Base-by-base conservation (phyloP, 306 rosid genomes). In the Quercus variabilis region DNA sequence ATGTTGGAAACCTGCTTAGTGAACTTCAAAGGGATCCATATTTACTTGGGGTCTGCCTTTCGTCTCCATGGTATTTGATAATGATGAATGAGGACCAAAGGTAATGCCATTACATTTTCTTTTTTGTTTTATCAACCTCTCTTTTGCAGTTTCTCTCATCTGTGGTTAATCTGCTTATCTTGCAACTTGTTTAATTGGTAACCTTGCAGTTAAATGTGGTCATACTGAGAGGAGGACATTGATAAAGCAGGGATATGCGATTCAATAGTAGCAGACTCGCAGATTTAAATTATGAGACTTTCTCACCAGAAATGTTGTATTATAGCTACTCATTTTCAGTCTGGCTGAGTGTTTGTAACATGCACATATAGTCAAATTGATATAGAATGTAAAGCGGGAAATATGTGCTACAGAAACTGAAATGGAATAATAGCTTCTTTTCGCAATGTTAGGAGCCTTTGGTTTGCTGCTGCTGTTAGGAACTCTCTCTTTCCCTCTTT, bases 1-100 rank as follows among this genome's bases (percentile, higher is more conserved):
- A 65, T 84, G 91, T 58, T 93, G 99, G 99, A 91, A 81, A 78
- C 96, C 98, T 54, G 83, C 88, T 67, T 79, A 79, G 73, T 75
- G 33, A 78, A 70, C 71, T 69, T 62, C 62, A 68, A 69, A 20
- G 26, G 74, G 35, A 17, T 18, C 41, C n/a, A 20, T 78, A 76
- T 73, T 56, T 76, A 74, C 69, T 69, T 15, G 33, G 69, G 52
- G 69, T n/a, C 72, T 65, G 21, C 14, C 72, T 35, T 18, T 35
- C 25, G 5, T 68, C 72, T 35, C 80, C 71, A 76, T 79, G 65
- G 71, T 71, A 69, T 55, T 72, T 62, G 46, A 69, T 74, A 8
- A 56, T 57, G 10, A 52, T 69, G 70, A 55, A 20, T 62, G 80
- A 81, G 54, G 25, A 75, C 54, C 74, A n/a, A 12, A 49, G 75